Base-by-base conservation (phyloP, 2,329 filamentous ascomycete genomes). In the Fusarium nematophilum region DNA sequence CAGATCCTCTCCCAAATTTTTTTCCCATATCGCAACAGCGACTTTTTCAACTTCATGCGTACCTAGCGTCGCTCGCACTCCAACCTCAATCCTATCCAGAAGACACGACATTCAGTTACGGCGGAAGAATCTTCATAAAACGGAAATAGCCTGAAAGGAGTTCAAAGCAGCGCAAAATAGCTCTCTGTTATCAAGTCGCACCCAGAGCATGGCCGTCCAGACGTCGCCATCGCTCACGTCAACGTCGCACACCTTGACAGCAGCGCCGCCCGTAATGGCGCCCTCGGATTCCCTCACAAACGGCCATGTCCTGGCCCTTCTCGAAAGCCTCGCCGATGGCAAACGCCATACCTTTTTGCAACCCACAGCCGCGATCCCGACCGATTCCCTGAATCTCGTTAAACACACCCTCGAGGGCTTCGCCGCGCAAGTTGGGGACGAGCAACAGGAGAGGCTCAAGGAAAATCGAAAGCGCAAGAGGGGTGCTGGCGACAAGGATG, bases 321-420 rank as follows among this genome's bases (percentile, higher is more conserved):
- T 89, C 57, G 80, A 86, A 54, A 81, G 79, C 60, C 80, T 91
- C 42, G 77, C 76, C 61, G 75, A 86, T 13, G 78, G 81, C 53
- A 85, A 86, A 56, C 89, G 91, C 10, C 88, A 93, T 71, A 74
- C 77, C 21, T 96, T 97, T 71, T 81, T 97, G n/a, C 88, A 90
- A 62, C 93, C 94, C 5, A 81, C 86, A 3, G 69, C 83, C 7
- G 77, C 85, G 17, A 81, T 96, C 26, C 86, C 92, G 38, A 83
- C 84, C 26, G 86, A 89, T 3, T 88, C 91, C 14, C 79, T 95
- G 17, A 83, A 86, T 53, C 85, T 92, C 45, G 88, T 91, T n/a
- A 97, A 96, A 76, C 81, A 86, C 33, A 91, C 89, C 5, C 81
- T 97, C 7, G 92, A 97, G 70, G 85, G 86, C 4, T 86, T 97